Percentiles rank a stretch among this genome's conserved stretches.
phyloP scores from a whole-genome alignment of 768 basidiomycete genomes.

The Dendrothele bispora region DNA sequence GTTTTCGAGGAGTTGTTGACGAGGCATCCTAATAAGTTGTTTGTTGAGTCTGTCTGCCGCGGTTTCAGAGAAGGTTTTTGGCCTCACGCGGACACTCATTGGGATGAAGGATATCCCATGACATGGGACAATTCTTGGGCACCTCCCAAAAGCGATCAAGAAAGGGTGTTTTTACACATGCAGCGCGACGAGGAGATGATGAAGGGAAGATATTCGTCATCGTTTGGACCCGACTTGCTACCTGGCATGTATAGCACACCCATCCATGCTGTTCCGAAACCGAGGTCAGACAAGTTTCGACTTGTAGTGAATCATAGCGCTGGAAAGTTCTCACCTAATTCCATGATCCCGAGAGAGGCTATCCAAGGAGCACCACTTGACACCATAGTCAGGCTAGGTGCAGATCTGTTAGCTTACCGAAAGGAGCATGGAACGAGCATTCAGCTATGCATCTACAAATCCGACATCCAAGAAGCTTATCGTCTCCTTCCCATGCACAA shows the following conservation, averaged over 20 bases:
- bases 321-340: slow-evolving; percentile 33
- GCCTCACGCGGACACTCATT: slow-evolving; percentile 35
- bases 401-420: slow-evolving; percentile 13
- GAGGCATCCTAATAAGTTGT: slow-evolving; percentile 35
- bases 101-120: slow-evolving; percentile 16
- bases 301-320: slow-evolving; percentile 40
- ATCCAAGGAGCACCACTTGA: slow-evolving; percentile 29
- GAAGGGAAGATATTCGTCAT: slow-evolving; percentile 23
- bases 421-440: slow-evolving; percentile 9
- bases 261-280: slow-evolving; percentile 37
- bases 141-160: slow-evolving; percentile 14
- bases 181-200: slow-evolving; percentile 27
- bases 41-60: slow-evolving; percentile 31
- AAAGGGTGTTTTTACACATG: slow-evolving; percentile 19
- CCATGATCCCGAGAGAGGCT: slow-evolving; percentile 24
- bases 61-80: slow-evolving; percentile 42
- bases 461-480: slow-evolving; percentile 38
- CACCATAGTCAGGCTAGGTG: slow-evolving; percentile 30
- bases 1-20: slow-evolving; percentile 24
- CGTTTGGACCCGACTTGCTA: slow-evolving; percentile 33
- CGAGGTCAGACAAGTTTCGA: slow-evolving; percentile 27
- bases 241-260: slow-evolving; percentile 46
- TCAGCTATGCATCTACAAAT: slow-evolving; percentile 26
- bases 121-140: no score
- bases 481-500: slow-evolving; percentile 34